Base-by-base conservation (phyloP, 1,284 basidiomycete species). In the Hemileia vastatrix region DNA sequence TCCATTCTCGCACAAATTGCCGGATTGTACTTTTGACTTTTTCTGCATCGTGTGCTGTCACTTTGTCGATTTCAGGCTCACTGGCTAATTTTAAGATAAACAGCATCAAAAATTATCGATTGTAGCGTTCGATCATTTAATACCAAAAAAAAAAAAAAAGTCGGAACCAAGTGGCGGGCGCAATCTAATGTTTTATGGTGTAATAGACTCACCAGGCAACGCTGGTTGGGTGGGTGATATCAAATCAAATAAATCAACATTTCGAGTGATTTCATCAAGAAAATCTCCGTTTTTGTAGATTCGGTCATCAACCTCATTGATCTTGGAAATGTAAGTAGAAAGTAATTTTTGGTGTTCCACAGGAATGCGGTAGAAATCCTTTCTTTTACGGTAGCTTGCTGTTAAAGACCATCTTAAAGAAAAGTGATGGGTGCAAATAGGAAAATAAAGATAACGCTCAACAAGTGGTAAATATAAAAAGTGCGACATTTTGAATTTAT, bases 1-100 rank as follows among this genome's bases (percentile, higher is more conserved):
- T 87, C 91, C 91, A 95, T 71, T 94, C 91, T 11, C 90, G 82
- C 6, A 91, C 90, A 59, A 93, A 86, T 68, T 92, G 90, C 71
- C 92, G 89, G 44, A 95, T 77, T 0, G 90, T 93, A 71, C 88
- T 90, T 63, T 89, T 45, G 33, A 61, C 58, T 40, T 61, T 61
- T 15, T 61, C 58, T 15, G 52, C 58, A 6, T 61, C 58, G 15
- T 33, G 44, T 6, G 44, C 18, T n/a, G 44, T 79, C 24, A 95
- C 78, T 71, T 93, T 93, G 76, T 94, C 86, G 83, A 87, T 85
- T 69, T 88, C 86, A 67, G 81, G 81, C 33, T 87, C 85, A 1
- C 3, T 54, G 11, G n/a, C n/a, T n/a, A n/a, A n/a, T n/a, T n/a
- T n/a, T n/a, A n/a, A n/a, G n/a, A n/a, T n/a, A n/a, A n/a, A n/a